Evolutionary conservation across 768 basidiomycete species (phyloP), one percentile per base, ranked within the genome.

Genomic region (Naganishia kalamii): DNA sequence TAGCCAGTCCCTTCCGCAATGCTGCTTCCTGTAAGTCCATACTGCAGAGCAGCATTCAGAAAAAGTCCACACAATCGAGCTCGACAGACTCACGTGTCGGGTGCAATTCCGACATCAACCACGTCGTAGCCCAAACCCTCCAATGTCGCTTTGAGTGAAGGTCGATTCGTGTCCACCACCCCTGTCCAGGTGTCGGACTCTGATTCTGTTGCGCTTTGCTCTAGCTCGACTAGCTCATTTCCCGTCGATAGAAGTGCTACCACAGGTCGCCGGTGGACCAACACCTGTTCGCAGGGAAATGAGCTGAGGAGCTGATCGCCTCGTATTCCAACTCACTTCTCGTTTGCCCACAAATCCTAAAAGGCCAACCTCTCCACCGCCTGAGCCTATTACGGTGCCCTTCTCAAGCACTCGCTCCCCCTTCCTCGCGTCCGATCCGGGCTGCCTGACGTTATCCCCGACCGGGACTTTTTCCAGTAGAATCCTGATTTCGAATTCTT

Each of bases 161-260:
- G 91, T 35, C 91, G 79, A 75, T 94, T 94, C 0, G 90, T 91
- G 71, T 94, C 91, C 79, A 84, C 88, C 48, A 91, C 86, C 0
- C 87, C 86, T 30, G 84, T 84, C 88, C 88, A 89, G 15, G 69
- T n/a, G 63, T 69, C 13, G 78, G 79, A 48, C 13, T 51, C n/a
- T 7, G 66, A 47, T 1, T 51, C 23, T 78, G 79, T 44, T 10
- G 50, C 17, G 10, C 60, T n/a, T 5, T 49, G n/a, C 43, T 87
- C 83, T 11, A 90, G 72, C 63, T 90, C 86, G 40, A 85, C 67
- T 43, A 91, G 79, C 72, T 94, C 91, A 72, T 92, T 88, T 0
- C 91, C 91, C 0, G 91, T 94, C 71, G 89, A 91, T 67, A 94
- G 77, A 46, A 92, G 76, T 1, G 89, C 91, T 0, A 92, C 85